Base-by-base conservation (phyloP, 108 stramenopile species). In the Skeletonema tropicum region DNA sequence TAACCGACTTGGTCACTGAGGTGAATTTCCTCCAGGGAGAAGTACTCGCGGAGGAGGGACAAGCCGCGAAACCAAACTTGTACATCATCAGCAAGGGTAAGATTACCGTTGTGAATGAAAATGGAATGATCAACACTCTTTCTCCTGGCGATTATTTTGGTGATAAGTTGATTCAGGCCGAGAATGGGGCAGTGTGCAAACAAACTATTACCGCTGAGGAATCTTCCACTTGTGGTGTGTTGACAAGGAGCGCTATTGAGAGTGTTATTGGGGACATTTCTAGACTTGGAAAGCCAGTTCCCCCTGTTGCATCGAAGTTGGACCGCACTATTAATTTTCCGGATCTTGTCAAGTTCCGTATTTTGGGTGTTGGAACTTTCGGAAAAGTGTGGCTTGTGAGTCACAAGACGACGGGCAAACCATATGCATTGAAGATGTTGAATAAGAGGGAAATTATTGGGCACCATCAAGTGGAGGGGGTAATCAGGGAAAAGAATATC, bases 381-480 rank as follows among this genome's bases (percentile, higher is more conserved):
- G 99, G 99, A 15, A 96, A 97, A 64, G 99, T 99, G 3, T 97
- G 96, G 97, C 89, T 99, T 25, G 98, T 98, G 1, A 95, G 94
- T 79, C 95, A 98, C 85, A 94, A 89, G 76, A 85, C 80, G 64
- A 84, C 89, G 5, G 84, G 90, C 14, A 74, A 57, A 17, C 87
- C 92, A 8, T 98, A 94, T 52, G 97, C 97, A 33, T 86, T 98
- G 55, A 98, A 98, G 64, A 92, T 94, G 82, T 70, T 95, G 75
- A 88, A 79, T 63, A 98, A 98, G 84, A 85, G 96, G 32, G 95
- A 98, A 73, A 97, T 98, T 86, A 97, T 98, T 68, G 96, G 95
- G 38, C 97, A 97, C 80, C 97, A 98, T 74, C 99, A 99, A 88
- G 94, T 97, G 59, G 91, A 94, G 65, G 92, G 94, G 70, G 94